phyloP scores from a whole-genome alignment of 345 rosid species.

The Citropsis articulata region DNA sequence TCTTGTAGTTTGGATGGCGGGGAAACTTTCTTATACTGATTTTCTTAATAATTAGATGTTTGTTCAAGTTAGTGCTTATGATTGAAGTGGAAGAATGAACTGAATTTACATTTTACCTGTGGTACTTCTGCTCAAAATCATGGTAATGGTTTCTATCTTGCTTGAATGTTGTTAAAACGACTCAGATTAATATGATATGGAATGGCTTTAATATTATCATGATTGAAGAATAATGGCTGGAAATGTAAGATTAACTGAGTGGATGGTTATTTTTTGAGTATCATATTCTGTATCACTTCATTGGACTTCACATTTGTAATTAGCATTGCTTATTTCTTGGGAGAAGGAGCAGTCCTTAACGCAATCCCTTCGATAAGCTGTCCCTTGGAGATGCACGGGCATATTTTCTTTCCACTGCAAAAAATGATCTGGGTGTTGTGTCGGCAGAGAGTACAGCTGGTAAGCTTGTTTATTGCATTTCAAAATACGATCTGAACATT shows the following conservation, averaged over 20 bases:
- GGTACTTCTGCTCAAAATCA: not conserved
- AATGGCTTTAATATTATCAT: not conserved
- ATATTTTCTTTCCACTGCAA: slow-evolving; percentile 84
- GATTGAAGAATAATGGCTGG: not conserved
- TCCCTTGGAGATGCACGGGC: slow-evolving; percentile 97
- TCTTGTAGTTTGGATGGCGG: not conserved
- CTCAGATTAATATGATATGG: not conserved
- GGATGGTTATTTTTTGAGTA: not conserved
- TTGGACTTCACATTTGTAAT: not conserved
- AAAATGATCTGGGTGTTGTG: slow-evolving; percentile 87
- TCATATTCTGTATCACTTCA: not conserved
- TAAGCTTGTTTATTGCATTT: slow-evolving; percentile 22
- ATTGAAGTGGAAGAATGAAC: slow-evolving; percentile 1
- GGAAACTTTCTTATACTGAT: not conserved
- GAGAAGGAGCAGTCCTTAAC: slow-evolving; percentile 18
- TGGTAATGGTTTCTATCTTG: not conserved
- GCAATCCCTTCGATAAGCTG: slow-evolving; percentile 37
- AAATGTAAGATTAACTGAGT: not conserved
- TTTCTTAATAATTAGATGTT: not conserved
- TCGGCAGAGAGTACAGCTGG: slow-evolving; percentile 89
- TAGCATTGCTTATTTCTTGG: not conserved
- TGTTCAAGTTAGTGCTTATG: not conserved
- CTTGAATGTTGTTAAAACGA: not conserved
- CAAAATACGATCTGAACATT: not conserved
- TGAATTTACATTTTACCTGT: not conserved